Conservation (phyloP, 2,329 filamentous ascomycete genomes). For the Davidsoniella virescens region DNA sequence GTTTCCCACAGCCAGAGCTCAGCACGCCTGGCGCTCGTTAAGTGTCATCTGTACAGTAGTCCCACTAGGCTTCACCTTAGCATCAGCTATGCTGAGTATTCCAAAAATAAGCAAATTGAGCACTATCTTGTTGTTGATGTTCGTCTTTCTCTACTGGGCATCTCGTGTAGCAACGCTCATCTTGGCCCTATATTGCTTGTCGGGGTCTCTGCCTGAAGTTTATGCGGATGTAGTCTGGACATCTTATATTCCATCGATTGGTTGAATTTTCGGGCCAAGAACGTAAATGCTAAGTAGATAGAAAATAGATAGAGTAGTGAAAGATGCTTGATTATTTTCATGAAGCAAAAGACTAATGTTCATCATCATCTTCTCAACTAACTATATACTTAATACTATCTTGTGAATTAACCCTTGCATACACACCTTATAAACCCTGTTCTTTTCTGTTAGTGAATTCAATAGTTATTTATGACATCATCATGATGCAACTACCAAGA, state of each 20-base stretch:
- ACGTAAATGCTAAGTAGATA: background rate
- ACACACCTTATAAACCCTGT: too few relatives aligned
- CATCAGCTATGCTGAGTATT: background rate
- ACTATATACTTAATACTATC: too few relatives aligned
- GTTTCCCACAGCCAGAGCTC: background rate
- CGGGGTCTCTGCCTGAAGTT: background rate
- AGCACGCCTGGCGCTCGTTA: background rate
- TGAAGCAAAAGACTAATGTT: background rate
- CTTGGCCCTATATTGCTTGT: conserved; percentile 1
- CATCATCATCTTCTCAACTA: too few relatives aligned
- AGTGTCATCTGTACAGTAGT: background rate
- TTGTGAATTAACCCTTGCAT: too few relatives aligned
- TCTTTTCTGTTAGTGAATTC: too few relatives aligned
- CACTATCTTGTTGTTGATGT: background rate
- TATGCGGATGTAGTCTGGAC: conserved; percentile 1
- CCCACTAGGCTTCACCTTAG: background rate
- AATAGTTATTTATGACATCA: too few relatives aligned
- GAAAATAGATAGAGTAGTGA: background rate
- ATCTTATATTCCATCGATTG: background rate
- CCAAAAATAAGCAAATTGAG: background rate
- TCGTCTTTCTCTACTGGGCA: background rate
- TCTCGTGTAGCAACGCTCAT: background rate
- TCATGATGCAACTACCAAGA: too few relatives aligned
- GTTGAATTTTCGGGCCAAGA: background rate
- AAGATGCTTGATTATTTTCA: background rate